Conservation (phyloP, 106 monocot species). For the Dioscorea zingiberensis region DNA sequence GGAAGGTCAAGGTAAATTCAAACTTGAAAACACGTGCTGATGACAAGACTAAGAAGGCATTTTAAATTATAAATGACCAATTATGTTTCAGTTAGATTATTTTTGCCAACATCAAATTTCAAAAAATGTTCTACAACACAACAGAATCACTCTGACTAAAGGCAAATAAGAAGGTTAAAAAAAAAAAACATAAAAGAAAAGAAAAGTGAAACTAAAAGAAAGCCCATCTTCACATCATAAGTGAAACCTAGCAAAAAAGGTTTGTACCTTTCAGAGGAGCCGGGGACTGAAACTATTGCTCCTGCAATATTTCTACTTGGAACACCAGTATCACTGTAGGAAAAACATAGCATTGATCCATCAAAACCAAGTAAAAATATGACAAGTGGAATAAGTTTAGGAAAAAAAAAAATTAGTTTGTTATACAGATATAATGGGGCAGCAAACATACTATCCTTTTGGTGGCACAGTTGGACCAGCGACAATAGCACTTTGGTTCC, state of each 20-base stretch:
- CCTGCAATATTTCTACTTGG: conserved; percentile 35
- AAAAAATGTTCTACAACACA: too few relatives aligned
- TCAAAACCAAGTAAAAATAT: too few relatives aligned
- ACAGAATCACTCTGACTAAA: too few relatives aligned
- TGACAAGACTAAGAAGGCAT: too few relatives aligned
- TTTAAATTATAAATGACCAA: too few relatives aligned
- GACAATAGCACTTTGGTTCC: conserved; percentile 37
- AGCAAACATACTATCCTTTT: conserved; percentile 61
- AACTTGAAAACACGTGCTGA: too few relatives aligned
- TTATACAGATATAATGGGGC: neutral
- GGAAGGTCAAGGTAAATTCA: too few relatives aligned
- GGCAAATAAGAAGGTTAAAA: too few relatives aligned
- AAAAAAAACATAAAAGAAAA: neutral
- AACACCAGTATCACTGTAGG: conserved; percentile 35
- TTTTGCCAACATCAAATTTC: too few relatives aligned
- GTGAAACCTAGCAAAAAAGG: neutral
- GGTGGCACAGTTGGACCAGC: conserved; percentile 39
- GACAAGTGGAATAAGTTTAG: neutral
- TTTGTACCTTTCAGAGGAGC: conserved; percentile 66
- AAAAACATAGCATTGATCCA: conserved; percentile 2
- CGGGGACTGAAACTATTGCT: conserved; percentile 42
- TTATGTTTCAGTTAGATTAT: too few relatives aligned
- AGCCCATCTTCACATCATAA: too few relatives aligned
- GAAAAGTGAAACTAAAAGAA: neutral
- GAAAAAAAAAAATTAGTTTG: neutral